Percentiles rank a stretch among this genome's conserved stretches.
These are phyloP conservation scores for Botrytis paeoniae DNA, from an alignment of 2,329 filamentous ascomycete species.

Conservation along the genomic window DNA sequence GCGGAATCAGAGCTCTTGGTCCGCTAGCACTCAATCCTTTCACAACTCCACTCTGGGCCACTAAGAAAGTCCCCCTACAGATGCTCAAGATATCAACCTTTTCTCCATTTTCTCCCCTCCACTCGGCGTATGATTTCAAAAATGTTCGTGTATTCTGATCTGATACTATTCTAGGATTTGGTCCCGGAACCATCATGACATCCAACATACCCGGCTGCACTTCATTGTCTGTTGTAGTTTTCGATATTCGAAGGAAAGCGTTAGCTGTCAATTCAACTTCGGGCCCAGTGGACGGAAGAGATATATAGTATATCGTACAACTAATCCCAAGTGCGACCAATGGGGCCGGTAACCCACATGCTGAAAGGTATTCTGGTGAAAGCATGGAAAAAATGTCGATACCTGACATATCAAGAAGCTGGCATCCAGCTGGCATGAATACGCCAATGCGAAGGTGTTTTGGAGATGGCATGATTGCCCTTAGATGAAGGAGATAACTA, in stretches of 20 bases:
- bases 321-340: slow-evolving; percentile 44
- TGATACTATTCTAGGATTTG: slow-evolving; percentile 42
- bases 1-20: slow-evolving; percentile 45
- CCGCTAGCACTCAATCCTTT: slow-evolving; percentile 48
- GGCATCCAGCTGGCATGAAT: not conserved
- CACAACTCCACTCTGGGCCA: slow-evolving; percentile 48
- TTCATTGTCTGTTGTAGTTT: slow-evolving; percentile 45
- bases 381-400: slow-evolving; percentile 34
- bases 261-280: slow-evolving; percentile 45
- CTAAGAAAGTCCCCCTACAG: slow-evolving; percentile 50
- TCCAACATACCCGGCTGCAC: slow-evolving; percentile 52
- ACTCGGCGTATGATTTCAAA: slow-evolving; percentile 42
- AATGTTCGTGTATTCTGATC: slow-evolving; percentile 42
- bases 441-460: not conserved
- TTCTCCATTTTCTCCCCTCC: slow-evolving; percentile 29
- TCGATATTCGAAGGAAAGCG: slow-evolving; percentile 42
- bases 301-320: slow-evolving; percentile 48
- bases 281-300: slow-evolving; percentile 39
- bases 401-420: not conserved
- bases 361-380: slow-evolving; percentile 46
- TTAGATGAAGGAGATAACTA: not conserved
- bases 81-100: slow-evolving; percentile 50
- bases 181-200: slow-evolving; percentile 50
- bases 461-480: not conserved
- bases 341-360: slow-evolving; percentile 39